These are phyloP conservation scores for Cryptococcus sp. DNA, from an alignment of 1,284 basidiomycete species.

Conservation along the genomic window DNA sequence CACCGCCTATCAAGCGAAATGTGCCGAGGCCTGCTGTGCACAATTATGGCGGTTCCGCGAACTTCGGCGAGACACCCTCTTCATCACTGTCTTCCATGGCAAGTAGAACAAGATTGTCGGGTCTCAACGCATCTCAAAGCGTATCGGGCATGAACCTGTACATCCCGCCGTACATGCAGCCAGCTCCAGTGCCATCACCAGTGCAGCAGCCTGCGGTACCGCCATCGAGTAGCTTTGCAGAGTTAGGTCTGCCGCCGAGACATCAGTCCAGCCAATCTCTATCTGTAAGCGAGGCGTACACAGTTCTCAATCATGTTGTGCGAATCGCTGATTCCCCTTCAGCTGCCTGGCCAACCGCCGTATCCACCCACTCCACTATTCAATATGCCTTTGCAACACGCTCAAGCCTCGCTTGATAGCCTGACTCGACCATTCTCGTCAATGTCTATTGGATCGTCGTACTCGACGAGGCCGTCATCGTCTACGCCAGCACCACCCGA, in stretches of 20 bases:
- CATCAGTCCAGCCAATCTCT: conserved; percentile 23
- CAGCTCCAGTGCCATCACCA: conserved; percentile 16
- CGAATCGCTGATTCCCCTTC: too few species aligned
- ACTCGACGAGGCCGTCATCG: conserved; percentile 19
- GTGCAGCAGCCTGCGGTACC: conserved; percentile 6
- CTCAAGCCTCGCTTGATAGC: conserved; percentile 28
- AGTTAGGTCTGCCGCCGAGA: conserved; percentile 43
- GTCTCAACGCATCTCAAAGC: conserved; percentile 36
- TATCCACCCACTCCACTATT: conserved; percentile 20
- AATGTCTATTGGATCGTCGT: conserved; percentile 38
- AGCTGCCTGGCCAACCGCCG: conserved; percentile 15
- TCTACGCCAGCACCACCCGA: conserved; percentile 20
- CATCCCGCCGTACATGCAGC: conserved; percentile 46
- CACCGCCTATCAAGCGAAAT: conserved; percentile 48
- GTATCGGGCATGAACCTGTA: conserved; percentile 49
- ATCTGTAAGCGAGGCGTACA: conserved; percentile 6
- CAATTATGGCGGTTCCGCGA: conserved; percentile 24
- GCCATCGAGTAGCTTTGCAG: conserved; percentile 36
- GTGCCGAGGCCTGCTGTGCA: conserved; percentile 38
- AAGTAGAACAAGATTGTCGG: conserved; percentile 12
- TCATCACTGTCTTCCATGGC: conserved; percentile 26
- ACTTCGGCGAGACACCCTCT: conserved; percentile 22
- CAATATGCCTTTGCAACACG: conserved; percentile 6
- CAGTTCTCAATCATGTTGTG: too few species aligned
- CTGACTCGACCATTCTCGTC: conserved; percentile 41